Evolutionary conservation across 2,329 filamentous ascomycete genomes (phyloP), one percentile per base, ranked within the genome.

Genomic region (Penicillium sp.): DNA sequence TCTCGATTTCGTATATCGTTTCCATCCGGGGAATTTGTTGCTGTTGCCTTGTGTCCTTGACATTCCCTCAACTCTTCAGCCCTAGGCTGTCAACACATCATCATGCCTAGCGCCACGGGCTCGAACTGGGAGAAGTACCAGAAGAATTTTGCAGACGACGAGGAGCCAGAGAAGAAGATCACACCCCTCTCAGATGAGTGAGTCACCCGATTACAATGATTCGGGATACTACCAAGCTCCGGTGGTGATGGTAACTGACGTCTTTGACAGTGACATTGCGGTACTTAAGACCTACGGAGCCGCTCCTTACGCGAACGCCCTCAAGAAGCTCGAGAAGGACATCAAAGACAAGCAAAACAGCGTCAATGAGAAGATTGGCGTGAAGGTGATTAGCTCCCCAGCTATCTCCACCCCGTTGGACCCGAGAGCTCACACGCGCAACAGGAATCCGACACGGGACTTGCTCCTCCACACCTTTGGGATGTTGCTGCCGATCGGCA

Each of bases 161-260:
- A 97, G 75, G 82, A 92, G 75, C 91, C 96, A 74, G 94, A 99
- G 84, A 99, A 99, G 88, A 99, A 99, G 85, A 99, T 99, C 72
- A 93, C 91, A 54, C 94, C 94, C 61, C 81, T 99, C 58, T 89
- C 92, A 64, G 94, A 97, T 80, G 94, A 97, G 93, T 97, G 83
- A 62, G 89, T 79, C 27, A 24, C 27, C 10, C 15, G 9, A 7
- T 13, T 29, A n/a, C 23, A 15, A 26, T 21, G 21, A 36, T 42
- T 17, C 10, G 34, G 15, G 18, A 45, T 32, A 8, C 15, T 21
- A 7, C n/a, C 36, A 32, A 49, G 20, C 30, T 26, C 44, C 18
- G 34, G 39, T 49, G 37, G 12, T 36, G 49, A 51, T 49, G 39
- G 36, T 60, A 56, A 65, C 72, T 76, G 66, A 76, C 58, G 43